Evolutionary conservation across 2,329 filamentous ascomycete species (phyloP), one percentile per base, ranked within the genome.

Genomic region (Fusarium sacchari): DNA sequence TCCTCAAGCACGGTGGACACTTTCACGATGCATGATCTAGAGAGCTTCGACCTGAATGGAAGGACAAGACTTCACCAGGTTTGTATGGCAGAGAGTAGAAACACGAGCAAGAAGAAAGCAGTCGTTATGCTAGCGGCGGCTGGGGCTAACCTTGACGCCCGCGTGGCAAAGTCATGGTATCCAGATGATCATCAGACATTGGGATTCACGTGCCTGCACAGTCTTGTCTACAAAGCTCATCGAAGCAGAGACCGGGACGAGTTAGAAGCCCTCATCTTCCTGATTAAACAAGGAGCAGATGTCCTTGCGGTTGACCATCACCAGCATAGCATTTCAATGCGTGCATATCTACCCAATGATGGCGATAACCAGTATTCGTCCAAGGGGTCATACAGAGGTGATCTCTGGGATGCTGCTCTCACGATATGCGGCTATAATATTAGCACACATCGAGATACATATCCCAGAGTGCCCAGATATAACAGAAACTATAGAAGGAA

Each of bases 361-460:
- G 46, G 42, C 17, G 53, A 67, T 32, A 67, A 60, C 3, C 53
- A 60, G 5, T 60, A 67, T 15, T 66, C 64, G 4, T 60, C 61
- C 7, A 67, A 47, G 10, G 67, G 66, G 6, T 57, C 55, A 20
- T 73, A 68, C n/a, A 46, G 57, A 18, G 72, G 72, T 1, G 70
- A 74, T 22, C 57, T 74, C 5, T 74, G 67, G 72, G 72, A 74
- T 26, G 67, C 64, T 7, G 55, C 64, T 18, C 50, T 73, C 2
- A 40, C 39, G 1, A 60, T 44, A 15, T 71, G 70, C 9, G 70
- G 67, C 1, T 56, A 73, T 13, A 55, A 66, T 14, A 30, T 74
- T 0, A 4, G 8, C 1, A 1, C 24, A 13, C 58, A 61, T 20
- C 55, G 70, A n/a, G 7, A 14, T 5, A 10, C 30, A 5, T 64